A percentile compares a stretch with the other conserved stretches of the same genome.
Conservation (phyloP, 1,139 yeast genomes). For the Zygosaccharomyces sapae region DNA sequence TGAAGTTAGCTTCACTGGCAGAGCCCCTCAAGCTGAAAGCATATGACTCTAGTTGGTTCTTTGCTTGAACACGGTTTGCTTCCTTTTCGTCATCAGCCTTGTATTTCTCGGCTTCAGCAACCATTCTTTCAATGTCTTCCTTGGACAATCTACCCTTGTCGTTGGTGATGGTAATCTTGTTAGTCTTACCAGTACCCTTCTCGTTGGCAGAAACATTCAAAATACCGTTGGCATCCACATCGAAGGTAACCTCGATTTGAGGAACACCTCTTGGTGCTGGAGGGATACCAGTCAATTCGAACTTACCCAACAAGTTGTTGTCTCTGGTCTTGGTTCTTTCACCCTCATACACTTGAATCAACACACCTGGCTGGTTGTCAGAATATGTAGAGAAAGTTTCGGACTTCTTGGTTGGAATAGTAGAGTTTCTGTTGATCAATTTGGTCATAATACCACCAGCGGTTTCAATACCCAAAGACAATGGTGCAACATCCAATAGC, state of each 20-base stretch:
- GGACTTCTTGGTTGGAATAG: slow-evolving; percentile 94
- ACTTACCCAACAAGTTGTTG: slow-evolving; percentile 92
- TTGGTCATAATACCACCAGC: slow-evolving; percentile 98
- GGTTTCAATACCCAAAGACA: slow-evolving; percentile 93
- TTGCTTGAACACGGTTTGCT: slow-evolving; percentile 71
- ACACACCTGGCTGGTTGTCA: slow-evolving; percentile 95
- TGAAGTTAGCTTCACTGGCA: slow-evolving; percentile 57
- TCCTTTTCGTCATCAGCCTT: slow-evolving; percentile 78
- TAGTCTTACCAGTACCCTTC: slow-evolving; percentile 85
- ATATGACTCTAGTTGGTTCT: slow-evolving; percentile 82
- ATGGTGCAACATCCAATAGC: slow-evolving; percentile 87
- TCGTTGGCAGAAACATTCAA: slow-evolving; percentile 90
- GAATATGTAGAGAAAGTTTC: slow-evolving; percentile 96
- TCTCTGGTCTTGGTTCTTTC: slow-evolving; percentile 95
- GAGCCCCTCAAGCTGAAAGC: slow-evolving; percentile 78
- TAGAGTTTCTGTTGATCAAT: slow-evolving; percentile 93
- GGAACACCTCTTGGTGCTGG: slow-evolving; percentile 99
- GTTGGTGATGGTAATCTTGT: slow-evolving; percentile 76
- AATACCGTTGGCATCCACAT: slow-evolving; percentile 94
- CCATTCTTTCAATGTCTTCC: slow-evolving; percentile 93
- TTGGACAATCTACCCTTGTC: slow-evolving; percentile 92
- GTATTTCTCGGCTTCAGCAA: slow-evolving; percentile 79
- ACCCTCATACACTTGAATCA: slow-evolving; percentile 95
- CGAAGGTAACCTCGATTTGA: slow-evolving; percentile 95
- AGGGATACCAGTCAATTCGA: slow-evolving; percentile 92